Percentiles rank a stretch among this genome's conserved stretches.
Evolutionary conservation across 306 rosid genomes (phyloP).

Genomic region (Alnus glutinosa): DNA sequence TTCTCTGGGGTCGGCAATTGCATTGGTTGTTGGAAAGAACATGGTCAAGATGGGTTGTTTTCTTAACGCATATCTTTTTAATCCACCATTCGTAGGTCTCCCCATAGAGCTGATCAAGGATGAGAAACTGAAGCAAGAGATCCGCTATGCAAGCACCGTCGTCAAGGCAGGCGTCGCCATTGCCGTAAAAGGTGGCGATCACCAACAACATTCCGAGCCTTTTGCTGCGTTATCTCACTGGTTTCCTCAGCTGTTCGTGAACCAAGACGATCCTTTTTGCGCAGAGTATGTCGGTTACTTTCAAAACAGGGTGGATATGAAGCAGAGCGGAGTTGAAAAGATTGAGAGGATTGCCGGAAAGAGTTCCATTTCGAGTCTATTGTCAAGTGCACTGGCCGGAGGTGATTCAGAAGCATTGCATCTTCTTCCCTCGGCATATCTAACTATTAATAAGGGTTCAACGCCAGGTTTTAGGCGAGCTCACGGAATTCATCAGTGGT

Average conservation of each 20-base stretch:
- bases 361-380: constrained; percentile 10
- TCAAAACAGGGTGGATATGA: constrained; percentile 33
- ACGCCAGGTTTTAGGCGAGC: constrained; percentile 7
- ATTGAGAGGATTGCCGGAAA: constrained; percentile 26
- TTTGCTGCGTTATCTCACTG: constrained; percentile 16
- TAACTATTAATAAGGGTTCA: constrained; percentile 18
- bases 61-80: constrained; percentile 32
- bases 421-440: constrained; percentile 37
- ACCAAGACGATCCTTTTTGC: constrained; percentile 28
- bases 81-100: constrained; percentile 34
- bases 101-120: constrained; percentile 17
- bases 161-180: constrained; percentile 17
- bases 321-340: constrained; percentile 19
- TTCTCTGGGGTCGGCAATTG: constrained; percentile 41
- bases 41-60: constrained; percentile 28
- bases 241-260: constrained; percentile 38
- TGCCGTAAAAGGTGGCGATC: neutral
- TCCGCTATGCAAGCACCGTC: constrained; percentile 23
- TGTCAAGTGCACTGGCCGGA: constrained; percentile 5
- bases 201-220: neutral
- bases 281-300: constrained; percentile 38
- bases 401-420: constrained; percentile 25
- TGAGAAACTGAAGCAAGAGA: constrained; percentile 8
- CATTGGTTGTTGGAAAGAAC: constrained; percentile 27
- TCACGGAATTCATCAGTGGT: constrained; percentile 37